Percentiles rank a stretch among this genome's conserved stretches.
phyloP scores from a whole-genome alignment of 208 protist genomes.

The Leishmania aethiopica region DNA sequence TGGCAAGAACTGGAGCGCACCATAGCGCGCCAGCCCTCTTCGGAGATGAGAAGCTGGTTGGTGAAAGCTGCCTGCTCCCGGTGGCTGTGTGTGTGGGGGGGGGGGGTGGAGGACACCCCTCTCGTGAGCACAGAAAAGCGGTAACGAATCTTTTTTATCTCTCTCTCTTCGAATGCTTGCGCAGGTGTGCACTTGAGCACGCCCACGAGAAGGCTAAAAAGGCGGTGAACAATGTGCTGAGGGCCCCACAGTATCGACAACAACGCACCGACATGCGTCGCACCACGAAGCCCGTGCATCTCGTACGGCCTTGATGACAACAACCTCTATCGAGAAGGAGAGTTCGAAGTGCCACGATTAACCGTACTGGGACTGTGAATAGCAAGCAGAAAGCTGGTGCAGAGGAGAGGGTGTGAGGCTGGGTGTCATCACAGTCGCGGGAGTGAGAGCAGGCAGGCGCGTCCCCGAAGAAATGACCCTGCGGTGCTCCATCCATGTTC shows the following conservation, averaged over 20 bases:
- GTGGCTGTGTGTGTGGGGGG: neutral
- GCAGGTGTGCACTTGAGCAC: neutral
- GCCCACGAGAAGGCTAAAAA: neutral
- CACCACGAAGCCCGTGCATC: neutral
- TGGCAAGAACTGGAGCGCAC: neutral
- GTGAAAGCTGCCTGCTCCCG: constrained; percentile 22
- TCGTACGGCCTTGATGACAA: constrained; percentile 36
- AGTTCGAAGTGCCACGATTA: constrained; percentile 33
- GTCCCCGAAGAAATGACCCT: neutral
- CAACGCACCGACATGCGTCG: neutral
- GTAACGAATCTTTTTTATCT: neutral
- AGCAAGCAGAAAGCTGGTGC: neutral
- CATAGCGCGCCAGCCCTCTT: neutral
- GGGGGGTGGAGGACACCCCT: too few species aligned
- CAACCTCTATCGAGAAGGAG: constrained; percentile 23
- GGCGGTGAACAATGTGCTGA: neutral
- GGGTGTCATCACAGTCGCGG: neutral
- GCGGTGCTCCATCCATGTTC: neutral
- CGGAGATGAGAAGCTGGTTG: constrained; percentile 37
- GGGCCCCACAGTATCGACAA: neutral
- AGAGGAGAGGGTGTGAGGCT: neutral
- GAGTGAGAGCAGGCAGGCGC: neutral
- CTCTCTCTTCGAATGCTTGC: too few species aligned
- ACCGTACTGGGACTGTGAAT: constrained; percentile 9
- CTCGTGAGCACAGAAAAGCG: too few species aligned